These are phyloP conservation scores for Spiraea crenata DNA, from an alignment of 331 rosid species.

Conservation along the genomic window DNA sequence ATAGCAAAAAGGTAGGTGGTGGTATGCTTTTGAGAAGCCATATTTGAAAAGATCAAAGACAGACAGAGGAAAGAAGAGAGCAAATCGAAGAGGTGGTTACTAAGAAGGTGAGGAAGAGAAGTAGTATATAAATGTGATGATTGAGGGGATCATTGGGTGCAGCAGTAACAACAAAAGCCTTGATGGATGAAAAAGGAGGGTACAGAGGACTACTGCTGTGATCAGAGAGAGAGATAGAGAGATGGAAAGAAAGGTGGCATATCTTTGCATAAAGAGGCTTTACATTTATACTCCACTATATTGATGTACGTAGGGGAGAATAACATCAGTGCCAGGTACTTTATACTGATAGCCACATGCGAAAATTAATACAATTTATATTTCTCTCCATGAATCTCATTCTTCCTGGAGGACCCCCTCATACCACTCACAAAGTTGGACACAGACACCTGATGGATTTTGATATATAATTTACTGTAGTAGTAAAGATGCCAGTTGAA, in stretches of 20 bases:
- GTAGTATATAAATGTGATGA: slow-evolving; percentile 62
- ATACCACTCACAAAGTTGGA: slow-evolving; percentile 4
- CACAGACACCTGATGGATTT: neutral
- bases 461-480: neutral
- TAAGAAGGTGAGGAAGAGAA: slow-evolving; percentile 35
- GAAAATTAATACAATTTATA: neutral
- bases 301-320: slow-evolving; percentile 27
- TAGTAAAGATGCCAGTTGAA: no score
- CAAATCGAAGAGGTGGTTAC: slow-evolving; percentile 26
- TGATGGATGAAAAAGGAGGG: slow-evolving; percentile 43
- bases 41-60: neutral
- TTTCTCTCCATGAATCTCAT: slow-evolving; percentile 18
- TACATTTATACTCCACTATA: slow-evolving; percentile 64
- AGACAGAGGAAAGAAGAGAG: slow-evolving; percentile 9
- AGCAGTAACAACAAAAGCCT: slow-evolving; percentile 32
- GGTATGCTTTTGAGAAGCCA: slow-evolving; percentile 2
- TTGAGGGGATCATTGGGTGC: slow-evolving; percentile 45
- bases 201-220: neutral
- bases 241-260: slow-evolving; percentile 25
- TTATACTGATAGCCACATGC: slow-evolving; percentile 31
- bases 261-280: slow-evolving; percentile 75
- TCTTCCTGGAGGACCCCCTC: slow-evolving; percentile 4
- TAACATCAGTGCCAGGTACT: slow-evolving; percentile 39
- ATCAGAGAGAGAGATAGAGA: neutral
- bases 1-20: neutral